Percentiles rank a stretch among this genome's conserved stretches.
These are phyloP conservation scores for Cryptococcus sp. DNA, from an alignment of 1,284 basidiomycete species.

Conservation along the genomic window DNA sequence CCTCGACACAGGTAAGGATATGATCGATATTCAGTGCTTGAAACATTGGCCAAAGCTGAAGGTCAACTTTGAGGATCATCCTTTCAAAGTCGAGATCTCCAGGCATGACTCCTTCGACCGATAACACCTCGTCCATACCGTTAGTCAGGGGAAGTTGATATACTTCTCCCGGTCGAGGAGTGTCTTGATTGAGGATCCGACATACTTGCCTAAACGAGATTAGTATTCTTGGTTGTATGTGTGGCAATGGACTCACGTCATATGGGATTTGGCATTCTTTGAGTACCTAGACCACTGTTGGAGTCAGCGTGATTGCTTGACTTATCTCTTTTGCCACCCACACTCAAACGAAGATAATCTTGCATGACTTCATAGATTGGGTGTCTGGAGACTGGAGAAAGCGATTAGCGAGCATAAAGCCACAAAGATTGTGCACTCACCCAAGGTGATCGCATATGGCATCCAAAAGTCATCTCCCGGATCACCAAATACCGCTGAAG, in stretches of 20 bases:
- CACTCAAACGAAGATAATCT: conserved; percentile 74
- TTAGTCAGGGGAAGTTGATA: conserved; percentile 29
- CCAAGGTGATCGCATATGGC: conserved; percentile 72
- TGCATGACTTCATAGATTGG: conserved; percentile 90
- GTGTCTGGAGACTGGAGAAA: conserved; percentile 68
- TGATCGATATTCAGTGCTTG: conserved; percentile 91
- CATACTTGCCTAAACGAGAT: conserved; percentile 37
- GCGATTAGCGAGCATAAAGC: conserved; percentile 8
- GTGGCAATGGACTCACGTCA: conserved; percentile 17
- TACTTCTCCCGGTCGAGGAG: conserved; percentile 73
- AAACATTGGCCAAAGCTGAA: conserved; percentile 96
- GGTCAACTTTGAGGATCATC: conserved; percentile 51
- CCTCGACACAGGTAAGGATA: conserved; percentile 88
- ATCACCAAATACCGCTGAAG: conserved; percentile 13
- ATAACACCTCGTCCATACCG: conserved; percentile 25
- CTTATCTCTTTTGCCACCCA: conserved; percentile 34
- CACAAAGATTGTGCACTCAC: conserved; percentile 13
- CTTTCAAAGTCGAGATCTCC: conserved; percentile 49
- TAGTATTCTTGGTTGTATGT: background rate
- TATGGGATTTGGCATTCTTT: conserved; percentile 60
- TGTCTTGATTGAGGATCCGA: conserved; percentile 56
- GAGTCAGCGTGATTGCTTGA: background rate
- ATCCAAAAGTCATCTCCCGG: conserved; percentile 83
- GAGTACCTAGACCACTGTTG: conserved; percentile 79
- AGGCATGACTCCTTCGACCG: conserved; percentile 42